Evolutionary conservation across 202 grass and related monocot genomes (phyloP).

Genomic region (Dendrocalamus latiflorus): DNA sequence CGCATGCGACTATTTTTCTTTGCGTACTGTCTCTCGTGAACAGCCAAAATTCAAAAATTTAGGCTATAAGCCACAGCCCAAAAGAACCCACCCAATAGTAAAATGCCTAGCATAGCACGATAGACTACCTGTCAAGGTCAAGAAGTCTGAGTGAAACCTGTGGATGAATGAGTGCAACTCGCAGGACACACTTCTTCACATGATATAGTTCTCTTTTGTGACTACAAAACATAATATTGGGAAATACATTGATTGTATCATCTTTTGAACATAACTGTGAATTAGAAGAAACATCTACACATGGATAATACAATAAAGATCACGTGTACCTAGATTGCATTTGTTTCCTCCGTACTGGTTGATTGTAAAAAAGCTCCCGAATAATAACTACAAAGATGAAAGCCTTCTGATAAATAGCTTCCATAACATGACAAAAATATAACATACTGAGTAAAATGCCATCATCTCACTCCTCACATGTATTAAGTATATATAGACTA

Average conservation of each 20-base stretch:
- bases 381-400: conserved; percentile 66
- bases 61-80: no score
- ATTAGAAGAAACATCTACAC: conserved; percentile 13
- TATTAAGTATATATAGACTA: not conserved
- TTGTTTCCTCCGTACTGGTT: conserved; percentile 91
- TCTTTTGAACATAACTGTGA: conserved; percentile 23
- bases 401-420: not conserved
- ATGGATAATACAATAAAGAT: not conserved
- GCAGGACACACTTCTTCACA: conserved; percentile 79
- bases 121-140: conserved; percentile 70
- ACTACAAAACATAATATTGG: conserved; percentile 46
- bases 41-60: no score
- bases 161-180: conserved; percentile 75
- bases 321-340: conserved; percentile 70
- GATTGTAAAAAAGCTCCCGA: conserved; percentile 89
- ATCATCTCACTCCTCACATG: not conserved
- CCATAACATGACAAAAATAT: not conserved
- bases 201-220: conserved; percentile 65
- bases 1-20: no score
- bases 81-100: not conserved
- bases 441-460: not conserved
- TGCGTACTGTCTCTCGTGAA: no score
- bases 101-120: not conserved
- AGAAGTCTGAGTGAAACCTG: conserved; percentile 77
- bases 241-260: conserved; percentile 32